A percentile compares a stretch with the other conserved stretches of the same genome.
Evolutionary conservation across 768 basidiomycete genomes (phyloP).

Genomic region (Neoboletus subvelutipes): DNA sequence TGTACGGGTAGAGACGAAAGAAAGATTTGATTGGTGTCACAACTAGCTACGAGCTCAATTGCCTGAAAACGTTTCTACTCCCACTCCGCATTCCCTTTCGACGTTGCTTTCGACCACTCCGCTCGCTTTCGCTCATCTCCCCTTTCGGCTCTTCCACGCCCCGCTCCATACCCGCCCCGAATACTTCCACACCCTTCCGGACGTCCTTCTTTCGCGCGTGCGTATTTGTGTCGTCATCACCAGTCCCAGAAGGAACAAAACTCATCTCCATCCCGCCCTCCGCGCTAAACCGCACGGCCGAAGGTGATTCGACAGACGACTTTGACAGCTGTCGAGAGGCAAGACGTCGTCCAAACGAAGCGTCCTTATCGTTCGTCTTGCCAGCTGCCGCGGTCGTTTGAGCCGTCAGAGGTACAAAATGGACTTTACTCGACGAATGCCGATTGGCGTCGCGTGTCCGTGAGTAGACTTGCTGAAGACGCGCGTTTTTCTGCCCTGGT

Average conservation of each 20-base stretch:
- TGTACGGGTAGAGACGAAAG: background rate
- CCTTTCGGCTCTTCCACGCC: conserved; percentile 53
- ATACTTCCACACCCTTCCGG: conserved; percentile 69
- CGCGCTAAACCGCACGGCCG: conserved; percentile 26
- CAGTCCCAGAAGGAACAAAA: conserved; percentile 61
- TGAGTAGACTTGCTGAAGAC: conserved; percentile 45
- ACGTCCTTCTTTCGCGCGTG: conserved; percentile 34
- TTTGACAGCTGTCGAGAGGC: conserved; percentile 23
- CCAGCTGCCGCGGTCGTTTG: conserved; percentile 29
- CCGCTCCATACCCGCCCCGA: conserved; percentile 89
- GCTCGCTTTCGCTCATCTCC: conserved; percentile 61
- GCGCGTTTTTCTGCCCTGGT: conserved; percentile 48
- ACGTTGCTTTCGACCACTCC: conserved; percentile 76
- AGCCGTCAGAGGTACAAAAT: conserved; percentile 65
- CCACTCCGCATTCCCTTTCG: conserved; percentile 84
- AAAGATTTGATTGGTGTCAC: background rate
- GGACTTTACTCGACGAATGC: conserved; percentile 47
- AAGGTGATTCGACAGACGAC: conserved; percentile 14
- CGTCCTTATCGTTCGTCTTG: conserved; percentile 44
- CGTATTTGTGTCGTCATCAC: conserved; percentile 9
- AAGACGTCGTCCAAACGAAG: conserved; percentile 74
- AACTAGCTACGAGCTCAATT: conserved; percentile 18
- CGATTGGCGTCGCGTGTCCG: conserved; percentile 45
- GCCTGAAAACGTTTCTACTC: conserved; percentile 79
- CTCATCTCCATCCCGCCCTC: conserved; percentile 83